These are phyloP conservation scores for Sisymbrium irio DNA, from an alignment of 345 rosid species.

Conservation along the genomic window DNA sequence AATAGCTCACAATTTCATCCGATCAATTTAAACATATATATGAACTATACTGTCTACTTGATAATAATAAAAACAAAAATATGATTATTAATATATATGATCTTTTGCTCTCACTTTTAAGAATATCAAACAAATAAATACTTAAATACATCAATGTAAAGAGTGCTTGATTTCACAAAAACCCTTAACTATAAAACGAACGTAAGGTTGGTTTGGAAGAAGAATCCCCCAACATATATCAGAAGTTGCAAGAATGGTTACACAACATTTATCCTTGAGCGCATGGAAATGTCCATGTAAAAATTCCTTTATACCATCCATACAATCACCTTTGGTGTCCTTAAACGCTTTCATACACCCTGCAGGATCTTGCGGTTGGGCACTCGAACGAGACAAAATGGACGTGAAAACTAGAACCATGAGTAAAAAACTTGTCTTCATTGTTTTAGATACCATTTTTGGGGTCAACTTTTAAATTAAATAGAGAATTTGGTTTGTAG, in stretches of 20 bases:
- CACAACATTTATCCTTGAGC: background rate
- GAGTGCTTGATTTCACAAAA: background rate
- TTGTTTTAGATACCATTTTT: background rate
- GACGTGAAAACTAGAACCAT: background rate
- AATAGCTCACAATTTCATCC: too few relatives aligned
- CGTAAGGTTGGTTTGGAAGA: background rate
- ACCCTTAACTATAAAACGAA: background rate
- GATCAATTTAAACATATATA: too few relatives aligned
- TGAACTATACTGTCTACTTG: too few relatives aligned
- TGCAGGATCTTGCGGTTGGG: background rate
- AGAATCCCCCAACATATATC: conserved; percentile 1
- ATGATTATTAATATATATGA: too few relatives aligned
- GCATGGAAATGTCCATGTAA: background rate
- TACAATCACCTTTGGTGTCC: background rate
- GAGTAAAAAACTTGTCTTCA: background rate
- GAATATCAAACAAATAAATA: too few relatives aligned
- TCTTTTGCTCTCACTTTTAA: too few relatives aligned
- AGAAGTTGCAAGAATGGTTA: background rate
- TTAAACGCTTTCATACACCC: background rate
- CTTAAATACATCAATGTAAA: background rate
- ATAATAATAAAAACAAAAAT: too few relatives aligned
- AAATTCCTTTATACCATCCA: background rate
- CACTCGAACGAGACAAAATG: background rate
- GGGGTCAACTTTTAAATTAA: background rate
- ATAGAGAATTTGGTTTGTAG: too few relatives aligned